These are phyloP conservation scores for Pyrrhoderma lamaoense DNA, from an alignment of 1,284 basidiomycete species.

Conservation along the genomic window DNA sequence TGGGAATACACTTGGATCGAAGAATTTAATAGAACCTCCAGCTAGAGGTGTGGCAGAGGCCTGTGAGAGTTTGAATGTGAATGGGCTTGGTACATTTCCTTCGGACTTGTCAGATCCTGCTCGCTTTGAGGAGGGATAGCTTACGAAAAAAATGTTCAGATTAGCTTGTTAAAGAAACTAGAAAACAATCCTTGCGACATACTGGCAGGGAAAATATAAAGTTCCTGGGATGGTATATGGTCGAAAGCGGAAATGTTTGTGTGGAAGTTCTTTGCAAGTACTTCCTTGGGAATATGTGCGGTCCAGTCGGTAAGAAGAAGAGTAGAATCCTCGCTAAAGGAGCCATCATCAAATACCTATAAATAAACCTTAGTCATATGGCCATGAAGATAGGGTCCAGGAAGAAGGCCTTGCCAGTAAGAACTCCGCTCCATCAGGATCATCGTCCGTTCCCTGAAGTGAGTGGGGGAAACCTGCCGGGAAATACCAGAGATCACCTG, in stretches of 20 bases:
- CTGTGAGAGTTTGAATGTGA: constrained; percentile 48
- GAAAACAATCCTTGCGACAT: constrained; percentile 26
- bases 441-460: constrained; percentile 56
- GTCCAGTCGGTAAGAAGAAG: constrained; percentile 67
- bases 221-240: constrained; percentile 48
- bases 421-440: constrained; percentile 57
- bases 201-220: constrained; percentile 64
- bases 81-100: constrained; percentile 45
- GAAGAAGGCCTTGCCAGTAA: constrained; percentile 42
- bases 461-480: constrained; percentile 58
- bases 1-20: constrained; percentile 47
- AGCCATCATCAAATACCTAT: constrained; percentile 58
- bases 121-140: constrained; percentile 34
- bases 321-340: constrained; percentile 60
- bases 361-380: background rate
- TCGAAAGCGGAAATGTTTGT: constrained; percentile 46
- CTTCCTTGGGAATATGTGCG: constrained; percentile 52
- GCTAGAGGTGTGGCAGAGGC: constrained; percentile 40
- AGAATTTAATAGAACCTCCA: constrained; percentile 59
- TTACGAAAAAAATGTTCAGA: constrained; percentile 26
- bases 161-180: constrained; percentile 41
- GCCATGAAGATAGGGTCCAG: background rate
- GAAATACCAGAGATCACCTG: constrained; percentile 54
- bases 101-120: constrained; percentile 40
- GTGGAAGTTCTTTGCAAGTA: constrained; percentile 67